Conservation (phyloP, 257 asterid genomes). For the Penstemon davidsonii region DNA sequence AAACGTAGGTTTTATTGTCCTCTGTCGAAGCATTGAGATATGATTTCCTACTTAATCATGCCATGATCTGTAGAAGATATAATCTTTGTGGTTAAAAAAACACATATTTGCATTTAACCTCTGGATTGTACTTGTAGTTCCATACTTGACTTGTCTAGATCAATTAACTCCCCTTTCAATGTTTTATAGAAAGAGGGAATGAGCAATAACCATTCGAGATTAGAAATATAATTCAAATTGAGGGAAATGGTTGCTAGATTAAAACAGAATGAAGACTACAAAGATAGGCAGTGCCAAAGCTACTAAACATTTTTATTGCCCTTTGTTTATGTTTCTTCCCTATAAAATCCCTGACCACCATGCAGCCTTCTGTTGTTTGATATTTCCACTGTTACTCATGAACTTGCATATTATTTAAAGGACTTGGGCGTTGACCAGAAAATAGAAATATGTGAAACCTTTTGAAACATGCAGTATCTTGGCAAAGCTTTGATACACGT, state of each 20-base stretch:
- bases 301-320: background rate
- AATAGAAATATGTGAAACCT: too few relatives aligned
- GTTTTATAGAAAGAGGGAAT: background rate
- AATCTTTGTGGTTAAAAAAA: background rate
- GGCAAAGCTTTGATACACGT: background rate
- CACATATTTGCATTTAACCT: background rate
- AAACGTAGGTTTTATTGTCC: constrained; percentile 42
- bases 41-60: constrained; percentile 4
- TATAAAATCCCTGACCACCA: background rate
- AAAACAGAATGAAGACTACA: background rate
- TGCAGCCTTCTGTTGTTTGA: background rate
- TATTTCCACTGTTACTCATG: background rate
- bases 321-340: background rate
- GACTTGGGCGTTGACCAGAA: too few relatives aligned
- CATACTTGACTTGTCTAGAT: too few relatives aligned
- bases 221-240: background rate
- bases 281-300: background rate
- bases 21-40: background rate
- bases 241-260: background rate
- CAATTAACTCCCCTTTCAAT: background rate
- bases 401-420: background rate
- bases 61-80: background rate
- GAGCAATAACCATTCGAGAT: background rate
- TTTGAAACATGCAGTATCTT: too few relatives aligned
- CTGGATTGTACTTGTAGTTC: background rate